These are phyloP conservation scores for Saccharomyces uvarum DNA, from an alignment of 1,139 yeast species.

Conservation along the genomic window DNA sequence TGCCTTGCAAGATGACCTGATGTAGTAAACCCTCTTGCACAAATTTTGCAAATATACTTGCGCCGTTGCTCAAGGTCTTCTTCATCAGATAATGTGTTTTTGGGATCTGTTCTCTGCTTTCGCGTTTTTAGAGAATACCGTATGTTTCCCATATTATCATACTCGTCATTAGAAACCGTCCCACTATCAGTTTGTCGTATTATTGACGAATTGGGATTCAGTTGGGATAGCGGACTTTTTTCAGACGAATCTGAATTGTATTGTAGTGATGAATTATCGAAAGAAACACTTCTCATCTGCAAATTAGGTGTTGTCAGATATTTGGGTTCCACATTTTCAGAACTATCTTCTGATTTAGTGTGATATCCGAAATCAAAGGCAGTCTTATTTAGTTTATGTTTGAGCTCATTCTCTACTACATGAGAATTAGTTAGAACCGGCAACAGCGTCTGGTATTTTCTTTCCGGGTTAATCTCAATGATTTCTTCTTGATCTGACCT, in stretches of 20 bases:
- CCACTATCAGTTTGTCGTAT: background rate
- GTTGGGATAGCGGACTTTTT: background rate
- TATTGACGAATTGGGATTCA: background rate
- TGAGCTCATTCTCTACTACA: background rate
- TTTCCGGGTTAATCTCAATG: background rate
- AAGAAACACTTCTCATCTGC: background rate
- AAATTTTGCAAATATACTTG: slow-evolving; percentile 27
- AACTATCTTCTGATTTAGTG: background rate
- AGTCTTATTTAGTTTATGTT: background rate
- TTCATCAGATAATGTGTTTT: background rate
- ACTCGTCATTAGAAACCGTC: background rate
- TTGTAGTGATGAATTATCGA: background rate
- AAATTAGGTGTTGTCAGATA: background rate
- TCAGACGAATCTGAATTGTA: background rate
- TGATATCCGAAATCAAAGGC: background rate
- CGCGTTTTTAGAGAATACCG: background rate
- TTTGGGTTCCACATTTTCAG: background rate
- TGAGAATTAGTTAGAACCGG: slow-evolving; percentile 2
- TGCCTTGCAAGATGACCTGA: slow-evolving; percentile 92
- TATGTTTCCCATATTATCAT: background rate
- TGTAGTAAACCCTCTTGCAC: slow-evolving; percentile 46
- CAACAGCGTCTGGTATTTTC: slow-evolving; percentile 1
- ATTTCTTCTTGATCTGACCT: background rate
- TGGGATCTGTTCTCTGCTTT: background rate
- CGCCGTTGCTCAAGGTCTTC: slow-evolving; percentile 6